Base-by-base conservation (phyloP, 306 rosid genomes). In the Prinsepia uniflora region DNA sequence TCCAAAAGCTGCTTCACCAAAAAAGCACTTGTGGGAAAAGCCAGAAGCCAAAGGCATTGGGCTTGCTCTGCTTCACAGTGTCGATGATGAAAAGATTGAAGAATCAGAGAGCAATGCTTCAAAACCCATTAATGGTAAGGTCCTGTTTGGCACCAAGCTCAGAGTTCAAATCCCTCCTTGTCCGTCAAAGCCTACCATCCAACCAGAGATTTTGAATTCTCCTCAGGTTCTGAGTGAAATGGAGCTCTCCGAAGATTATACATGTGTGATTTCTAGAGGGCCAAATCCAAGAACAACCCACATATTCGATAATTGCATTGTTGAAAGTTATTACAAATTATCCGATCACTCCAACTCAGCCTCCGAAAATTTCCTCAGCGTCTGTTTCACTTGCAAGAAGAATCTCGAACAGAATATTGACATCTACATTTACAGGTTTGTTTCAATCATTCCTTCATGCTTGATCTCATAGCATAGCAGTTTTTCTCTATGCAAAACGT, bases 181-280 rank as follows among this genome's bases (percentile, higher is more conserved):
- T 67, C 41, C 79, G 2, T 30, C 36, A 30, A 30, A 13, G 45
- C 74, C 22, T 39, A 70, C 47, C 3, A 30, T 30, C 36, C 36
- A 30, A 30, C 3, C 36, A 30, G 81, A 76, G 72, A 72, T 72
- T 54, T 55, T 50, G 60, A 70, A 76, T 24, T 78, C 79, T 7
- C 62, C 36, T 30, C 36, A 30, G 36, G 36, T 30, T 30, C 36
- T 30, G 36, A 84, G 84, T 22, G 96, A 89, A 71, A 86, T 90
- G 90, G 92, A 90, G 81, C 79, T 83, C 43, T 88, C 83, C 65
- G 98, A 93, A 67, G 97, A 90, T 45, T 94, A 90, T 52, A 94
- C 97, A 0, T 80, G 98, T 53, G 96, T 94, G 72, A 94, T 84
- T 74, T 77, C 85, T 20, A 92, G 83, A 42, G 98, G 96, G 22